These are phyloP conservation scores for Colletotrichum gigasporum DNA, from an alignment of 2,329 filamentous ascomycete species.

Conservation along the genomic window DNA sequence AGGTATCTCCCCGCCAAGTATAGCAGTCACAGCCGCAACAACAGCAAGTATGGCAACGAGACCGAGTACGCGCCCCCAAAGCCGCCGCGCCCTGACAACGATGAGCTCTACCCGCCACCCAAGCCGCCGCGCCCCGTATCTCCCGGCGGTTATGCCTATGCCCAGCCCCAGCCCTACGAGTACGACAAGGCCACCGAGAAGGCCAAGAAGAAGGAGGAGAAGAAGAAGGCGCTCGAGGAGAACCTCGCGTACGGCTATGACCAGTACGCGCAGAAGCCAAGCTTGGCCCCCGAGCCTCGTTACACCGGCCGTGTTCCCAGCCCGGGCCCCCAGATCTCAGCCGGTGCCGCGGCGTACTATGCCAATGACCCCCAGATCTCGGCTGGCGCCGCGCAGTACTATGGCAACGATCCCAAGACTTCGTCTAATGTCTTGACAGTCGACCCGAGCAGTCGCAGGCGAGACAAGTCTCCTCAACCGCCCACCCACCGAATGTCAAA, in stretches of 20 bases:
- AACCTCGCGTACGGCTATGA: slow-evolving; percentile 61
- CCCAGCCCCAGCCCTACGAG: slow-evolving; percentile 40
- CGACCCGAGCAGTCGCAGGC: slow-evolving; percentile 47
- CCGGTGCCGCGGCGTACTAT: slow-evolving; percentile 39
- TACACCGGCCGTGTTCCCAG: slow-evolving; percentile 25
- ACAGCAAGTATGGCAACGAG: slow-evolving; percentile 31
- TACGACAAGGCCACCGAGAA: slow-evolving; percentile 35
- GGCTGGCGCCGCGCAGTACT: slow-evolving; percentile 38
- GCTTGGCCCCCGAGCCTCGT: slow-evolving; percentile 20
- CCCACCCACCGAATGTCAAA: slow-evolving; percentile 60
- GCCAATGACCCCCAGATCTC: slow-evolving; percentile 49
- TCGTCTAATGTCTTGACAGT: slow-evolving; percentile 53
- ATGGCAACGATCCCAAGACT: slow-evolving; percentile 46
- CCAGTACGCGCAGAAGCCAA: slow-evolving; percentile 21
- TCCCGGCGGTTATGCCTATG: slow-evolving; percentile 37
- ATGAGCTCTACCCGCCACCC: slow-evolving; percentile 45
- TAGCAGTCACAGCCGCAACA: slow-evolving; percentile 43
- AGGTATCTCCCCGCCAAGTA: slow-evolving; percentile 60
- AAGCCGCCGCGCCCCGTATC: slow-evolving; percentile 29
- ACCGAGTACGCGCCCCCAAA: slow-evolving; percentile 37
- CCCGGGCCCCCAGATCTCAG: slow-evolving; percentile 29
- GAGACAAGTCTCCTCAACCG: slow-evolving; percentile 58
- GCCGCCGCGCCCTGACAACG: slow-evolving; percentile 36
- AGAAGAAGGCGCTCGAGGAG: slow-evolving; percentile 47
- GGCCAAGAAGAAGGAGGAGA: slow-evolving; percentile 42